phyloP scores from a whole-genome alignment of 805 yeast genomes.

The Kodamaea lidongshanica region DNA sequence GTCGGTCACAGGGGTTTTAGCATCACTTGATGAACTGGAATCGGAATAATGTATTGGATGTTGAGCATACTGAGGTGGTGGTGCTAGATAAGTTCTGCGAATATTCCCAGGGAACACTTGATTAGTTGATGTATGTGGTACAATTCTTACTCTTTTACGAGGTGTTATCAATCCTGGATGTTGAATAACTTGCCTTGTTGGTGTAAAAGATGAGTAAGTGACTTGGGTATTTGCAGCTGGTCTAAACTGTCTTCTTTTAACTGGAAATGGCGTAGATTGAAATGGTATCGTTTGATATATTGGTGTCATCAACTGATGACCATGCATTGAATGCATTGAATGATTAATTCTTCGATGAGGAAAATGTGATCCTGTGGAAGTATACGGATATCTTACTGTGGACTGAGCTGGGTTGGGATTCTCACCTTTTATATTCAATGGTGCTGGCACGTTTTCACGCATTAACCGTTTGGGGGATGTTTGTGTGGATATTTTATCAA shows the following conservation, averaged over 20 bases:
- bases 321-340: conserved; percentile 4
- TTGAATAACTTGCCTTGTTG: background rate
- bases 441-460: conserved; percentile 29
- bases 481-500: conserved; percentile 15
- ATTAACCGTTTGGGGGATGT: conserved; percentile 23
- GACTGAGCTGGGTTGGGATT: conserved; percentile 3
- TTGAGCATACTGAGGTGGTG: background rate
- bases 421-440: conserved; percentile 13
- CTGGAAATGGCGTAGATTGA: conserved; percentile 7
- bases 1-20: conserved; percentile 33
- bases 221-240: conserved; percentile 11
- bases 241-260: conserved; percentile 9
- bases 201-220: conserved; percentile 9
- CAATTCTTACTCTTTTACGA: conserved; percentile 11
- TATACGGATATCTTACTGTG: conserved; percentile 4
- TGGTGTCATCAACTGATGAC: conserved; percentile 1
- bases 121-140: conserved; percentile 8
- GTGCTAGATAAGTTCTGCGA: background rate
- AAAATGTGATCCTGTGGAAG: conserved; percentile 6
- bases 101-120: conserved; percentile 3
- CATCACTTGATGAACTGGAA: conserved; percentile 1
- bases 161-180: conserved; percentile 6
- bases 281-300: conserved; percentile 7
- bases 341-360: conserved; percentile 6
- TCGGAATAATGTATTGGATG: background rate